phyloP scores from a whole-genome alignment of 2,329 filamentous ascomycete species.

The Ascochyta rabiei region DNA sequence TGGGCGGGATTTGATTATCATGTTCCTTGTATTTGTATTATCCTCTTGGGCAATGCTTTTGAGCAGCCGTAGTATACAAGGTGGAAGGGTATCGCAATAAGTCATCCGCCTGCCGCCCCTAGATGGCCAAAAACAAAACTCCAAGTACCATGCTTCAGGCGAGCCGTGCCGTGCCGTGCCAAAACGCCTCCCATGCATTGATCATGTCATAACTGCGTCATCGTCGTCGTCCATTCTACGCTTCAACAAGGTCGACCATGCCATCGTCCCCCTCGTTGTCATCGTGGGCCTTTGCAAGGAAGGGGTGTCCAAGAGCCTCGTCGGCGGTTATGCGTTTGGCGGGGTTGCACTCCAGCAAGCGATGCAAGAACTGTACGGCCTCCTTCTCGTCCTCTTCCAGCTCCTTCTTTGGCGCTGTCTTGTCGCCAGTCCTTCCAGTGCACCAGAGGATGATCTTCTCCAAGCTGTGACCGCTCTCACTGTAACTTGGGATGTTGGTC shows the following conservation, averaged over 20 bases:
- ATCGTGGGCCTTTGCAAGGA: constrained; percentile 56
- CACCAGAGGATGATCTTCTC: constrained; percentile 97
- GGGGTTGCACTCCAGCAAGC: constrained; percentile 79
- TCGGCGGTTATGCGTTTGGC: constrained; percentile 73
- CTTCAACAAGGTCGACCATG: constrained; percentile 37
- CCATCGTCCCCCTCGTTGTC: constrained; percentile 43
- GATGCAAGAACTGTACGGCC: constrained; percentile 73
- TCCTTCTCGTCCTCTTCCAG: constrained; percentile 72
- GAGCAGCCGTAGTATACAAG: constrained; percentile 26
- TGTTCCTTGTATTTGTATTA: constrained; percentile 15
- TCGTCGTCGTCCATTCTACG: constrained; percentile 22
- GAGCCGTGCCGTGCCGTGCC: constrained; percentile 4
- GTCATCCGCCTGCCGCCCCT: constrained; percentile 21
- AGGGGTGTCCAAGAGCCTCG: constrained; percentile 75
- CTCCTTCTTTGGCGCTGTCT: constrained; percentile 53
- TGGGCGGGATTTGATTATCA: constrained; percentile 3
- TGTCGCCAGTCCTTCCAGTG: constrained; percentile 73
- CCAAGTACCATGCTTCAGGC: constrained; percentile 32
- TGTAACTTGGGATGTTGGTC: constrained; percentile 89
- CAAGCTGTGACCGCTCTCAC: constrained; percentile 80
- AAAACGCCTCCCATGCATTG: constrained; percentile 34
- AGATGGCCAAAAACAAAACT: constrained; percentile 40
- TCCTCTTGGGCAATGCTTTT: constrained; percentile 7
- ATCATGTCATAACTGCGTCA: constrained; percentile 24
- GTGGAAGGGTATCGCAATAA: constrained; percentile 42